Evolutionary conservation across 208 protist genomes (phyloP).

Genomic region (Crithidia brevicula): DNA sequence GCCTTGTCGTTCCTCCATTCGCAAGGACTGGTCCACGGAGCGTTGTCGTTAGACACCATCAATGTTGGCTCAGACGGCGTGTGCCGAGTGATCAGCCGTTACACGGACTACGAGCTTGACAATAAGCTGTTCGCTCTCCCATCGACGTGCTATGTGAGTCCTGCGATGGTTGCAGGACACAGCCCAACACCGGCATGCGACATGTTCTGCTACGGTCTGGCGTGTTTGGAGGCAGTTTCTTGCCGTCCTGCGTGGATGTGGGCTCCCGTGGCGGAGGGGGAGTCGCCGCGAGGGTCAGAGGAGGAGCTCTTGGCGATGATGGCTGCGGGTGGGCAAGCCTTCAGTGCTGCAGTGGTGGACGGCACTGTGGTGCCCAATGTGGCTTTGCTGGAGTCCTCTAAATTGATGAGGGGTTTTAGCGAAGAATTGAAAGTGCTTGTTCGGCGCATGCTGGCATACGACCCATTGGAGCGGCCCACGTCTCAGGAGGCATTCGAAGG

Average conservation of each 20-base stretch:
- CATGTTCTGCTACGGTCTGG: constrained; percentile 57
- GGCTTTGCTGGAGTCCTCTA: too few relatives aligned
- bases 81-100: neutral
- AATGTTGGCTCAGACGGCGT: neutral
- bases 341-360: neutral
- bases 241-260: constrained; percentile 19
- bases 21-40: neutral
- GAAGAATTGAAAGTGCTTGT: too few relatives aligned
- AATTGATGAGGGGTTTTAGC: too few relatives aligned
- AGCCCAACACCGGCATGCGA: constrained; percentile 41
- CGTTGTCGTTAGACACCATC: neutral
- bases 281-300: neutral
- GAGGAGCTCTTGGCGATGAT: neutral
- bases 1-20: neutral
- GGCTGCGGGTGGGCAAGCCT: neutral
- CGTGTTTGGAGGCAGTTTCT: constrained; percentile 52
- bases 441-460: too few relatives aligned
- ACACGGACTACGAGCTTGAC: neutral
- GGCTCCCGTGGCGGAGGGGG: neutral
- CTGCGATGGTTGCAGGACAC: constrained; percentile 23
- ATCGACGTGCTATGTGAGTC: neutral
- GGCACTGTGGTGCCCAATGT: neutral
- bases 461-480: too few relatives aligned
- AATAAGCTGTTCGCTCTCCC: neutral
- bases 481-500: too few relatives aligned